Conservation (phyloP, 805 yeast species). For the Candida insectorum region DNA sequence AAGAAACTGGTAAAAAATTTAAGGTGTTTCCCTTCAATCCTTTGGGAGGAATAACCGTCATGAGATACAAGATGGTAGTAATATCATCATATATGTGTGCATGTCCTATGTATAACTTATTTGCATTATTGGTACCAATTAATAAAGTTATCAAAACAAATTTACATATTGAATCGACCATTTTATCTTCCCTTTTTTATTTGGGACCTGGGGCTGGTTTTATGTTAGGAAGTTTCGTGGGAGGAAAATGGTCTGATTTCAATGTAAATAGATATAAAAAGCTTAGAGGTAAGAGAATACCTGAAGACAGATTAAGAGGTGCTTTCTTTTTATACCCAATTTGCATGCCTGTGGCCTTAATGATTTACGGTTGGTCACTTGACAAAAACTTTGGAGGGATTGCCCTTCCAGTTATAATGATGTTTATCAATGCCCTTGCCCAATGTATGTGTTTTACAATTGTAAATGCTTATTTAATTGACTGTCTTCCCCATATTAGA, state of each 20-base stretch:
- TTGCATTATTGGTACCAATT: slow-evolving; percentile 48
- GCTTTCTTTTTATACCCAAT: slow-evolving; percentile 40
- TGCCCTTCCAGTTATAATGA: slow-evolving; percentile 47
- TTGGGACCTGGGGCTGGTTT: slow-evolving; percentile 55
- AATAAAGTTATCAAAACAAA: slow-evolving; percentile 46
- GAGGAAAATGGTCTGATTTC: slow-evolving; percentile 51
- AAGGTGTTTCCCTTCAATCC: slow-evolving; percentile 44
- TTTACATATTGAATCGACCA: slow-evolving; percentile 42
- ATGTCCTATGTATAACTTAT: slow-evolving; percentile 36
- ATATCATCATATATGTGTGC: slow-evolving; percentile 38
- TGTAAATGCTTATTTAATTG: slow-evolving; percentile 53
- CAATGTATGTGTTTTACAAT: slow-evolving; percentile 51
- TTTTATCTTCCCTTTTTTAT: slow-evolving; percentile 49
- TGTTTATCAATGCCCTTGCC: slow-evolving; percentile 45
- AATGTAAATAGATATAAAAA: slow-evolving; percentile 41
- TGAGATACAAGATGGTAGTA: slow-evolving; percentile 38
- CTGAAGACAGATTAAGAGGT: slow-evolving; percentile 48
- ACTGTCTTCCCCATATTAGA: slow-evolving; percentile 47
- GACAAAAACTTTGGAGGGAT: slow-evolving; percentile 49
- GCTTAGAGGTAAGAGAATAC: slow-evolving; percentile 40
- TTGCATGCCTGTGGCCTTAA: slow-evolving; percentile 38
- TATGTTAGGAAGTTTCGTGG: slow-evolving; percentile 45
- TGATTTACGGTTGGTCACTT: slow-evolving; percentile 54
- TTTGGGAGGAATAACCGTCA: slow-evolving; percentile 33
- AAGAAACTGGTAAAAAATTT: slow-evolving; percentile 24